phyloP scores from a whole-genome alignment of 2,329 filamentous ascomycete genomes.

The Tolypocladium album region DNA sequence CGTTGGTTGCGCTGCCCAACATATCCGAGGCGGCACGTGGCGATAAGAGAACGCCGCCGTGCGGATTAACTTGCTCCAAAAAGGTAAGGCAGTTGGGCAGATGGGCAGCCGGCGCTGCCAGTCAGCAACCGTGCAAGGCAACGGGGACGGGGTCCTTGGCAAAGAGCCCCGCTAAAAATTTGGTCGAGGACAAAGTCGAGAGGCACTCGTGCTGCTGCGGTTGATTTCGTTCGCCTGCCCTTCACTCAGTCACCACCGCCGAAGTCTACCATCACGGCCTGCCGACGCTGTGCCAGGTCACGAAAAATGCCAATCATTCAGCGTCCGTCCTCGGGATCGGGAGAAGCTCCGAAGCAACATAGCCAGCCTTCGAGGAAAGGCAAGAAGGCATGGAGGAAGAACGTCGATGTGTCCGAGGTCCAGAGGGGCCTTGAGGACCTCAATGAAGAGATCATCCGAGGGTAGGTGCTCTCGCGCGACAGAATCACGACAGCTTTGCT shows the following conservation, averaged over 20 bases:
- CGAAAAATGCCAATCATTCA: conserved; percentile 42
- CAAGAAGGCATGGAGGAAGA: conserved; percentile 98
- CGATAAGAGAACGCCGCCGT: conserved; percentile 1
- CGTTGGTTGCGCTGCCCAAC: neutral
- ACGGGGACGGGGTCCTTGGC: neutral
- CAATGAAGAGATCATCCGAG: conserved; percentile 83
- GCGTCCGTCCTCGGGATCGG: conserved; percentile 31
- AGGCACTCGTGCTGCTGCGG: neutral
- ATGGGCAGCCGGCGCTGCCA: too few relatives aligned
- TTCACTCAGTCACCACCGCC: neutral
- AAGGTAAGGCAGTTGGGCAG: too few relatives aligned
- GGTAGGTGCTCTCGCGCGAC: conserved; percentile 39
- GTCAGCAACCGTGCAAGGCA: too few relatives aligned
- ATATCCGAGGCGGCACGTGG: conserved; percentile 1
- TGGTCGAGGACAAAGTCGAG: too few relatives aligned
- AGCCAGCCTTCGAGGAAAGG: conserved; percentile 91
- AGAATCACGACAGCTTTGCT: conserved; percentile 2
- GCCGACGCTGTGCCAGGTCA: neutral
- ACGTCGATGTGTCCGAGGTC: conserved; percentile 86
- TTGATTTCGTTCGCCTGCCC: neutral
- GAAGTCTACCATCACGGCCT: neutral
- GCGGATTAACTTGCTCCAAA: too few relatives aligned
- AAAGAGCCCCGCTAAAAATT: neutral
- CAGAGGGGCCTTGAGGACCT: conserved; percentile 72
- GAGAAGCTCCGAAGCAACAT: conserved; percentile 63